A percentile compares a stretch with the other conserved stretches of the same genome.
Evolutionary conservation across 805 yeast species (phyloP).

Genomic region (Pichia occidentalis): DNA sequence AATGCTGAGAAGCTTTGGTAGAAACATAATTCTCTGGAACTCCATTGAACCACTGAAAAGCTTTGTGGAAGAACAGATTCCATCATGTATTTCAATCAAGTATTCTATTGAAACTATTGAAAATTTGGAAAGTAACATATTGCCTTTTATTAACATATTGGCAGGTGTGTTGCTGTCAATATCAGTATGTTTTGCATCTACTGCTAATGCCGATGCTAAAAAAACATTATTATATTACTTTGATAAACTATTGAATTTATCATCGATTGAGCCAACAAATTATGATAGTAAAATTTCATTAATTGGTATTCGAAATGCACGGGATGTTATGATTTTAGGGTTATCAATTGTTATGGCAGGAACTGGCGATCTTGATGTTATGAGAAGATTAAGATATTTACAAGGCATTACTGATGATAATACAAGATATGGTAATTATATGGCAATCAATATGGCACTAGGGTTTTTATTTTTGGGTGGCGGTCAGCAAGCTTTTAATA

Average conservation of each 20-base stretch:
- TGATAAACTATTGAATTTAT: slow-evolving; percentile 43
- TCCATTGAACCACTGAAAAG: slow-evolving; percentile 38
- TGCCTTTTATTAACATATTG: slow-evolving; percentile 56
- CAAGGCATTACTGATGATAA: slow-evolving; percentile 46
- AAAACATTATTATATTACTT: slow-evolving; percentile 47
- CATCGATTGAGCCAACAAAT: slow-evolving; percentile 36
- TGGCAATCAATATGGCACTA: slow-evolving; percentile 73
- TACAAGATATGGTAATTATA: slow-evolving; percentile 58
- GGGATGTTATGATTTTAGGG: slow-evolving; percentile 56
- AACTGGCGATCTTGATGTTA: slow-evolving; percentile 75
- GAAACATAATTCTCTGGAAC: slow-evolving; percentile 69
- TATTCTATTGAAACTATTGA: slow-evolving; percentile 25
- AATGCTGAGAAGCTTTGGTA: slow-evolving; percentile 56
- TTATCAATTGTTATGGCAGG: slow-evolving; percentile 80
- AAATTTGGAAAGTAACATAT: slow-evolving; percentile 49
- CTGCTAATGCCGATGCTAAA: slow-evolving; percentile 48
- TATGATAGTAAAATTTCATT: slow-evolving; percentile 56
- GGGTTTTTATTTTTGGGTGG: slow-evolving; percentile 90
- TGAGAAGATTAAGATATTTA: slow-evolving; percentile 64
- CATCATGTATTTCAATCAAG: slow-evolving; percentile 34
- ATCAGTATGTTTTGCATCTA: slow-evolving; percentile 72
- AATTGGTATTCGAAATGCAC: slow-evolving; percentile 46
- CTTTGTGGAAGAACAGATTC: slow-evolving; percentile 59
- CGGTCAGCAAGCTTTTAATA: slow-evolving; percentile 78
- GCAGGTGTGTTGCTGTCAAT: slow-evolving; percentile 73